Evolutionary conservation across 2,329 filamentous ascomycete species (phyloP).

Genomic region (Botrytis sinoallii): DNA sequence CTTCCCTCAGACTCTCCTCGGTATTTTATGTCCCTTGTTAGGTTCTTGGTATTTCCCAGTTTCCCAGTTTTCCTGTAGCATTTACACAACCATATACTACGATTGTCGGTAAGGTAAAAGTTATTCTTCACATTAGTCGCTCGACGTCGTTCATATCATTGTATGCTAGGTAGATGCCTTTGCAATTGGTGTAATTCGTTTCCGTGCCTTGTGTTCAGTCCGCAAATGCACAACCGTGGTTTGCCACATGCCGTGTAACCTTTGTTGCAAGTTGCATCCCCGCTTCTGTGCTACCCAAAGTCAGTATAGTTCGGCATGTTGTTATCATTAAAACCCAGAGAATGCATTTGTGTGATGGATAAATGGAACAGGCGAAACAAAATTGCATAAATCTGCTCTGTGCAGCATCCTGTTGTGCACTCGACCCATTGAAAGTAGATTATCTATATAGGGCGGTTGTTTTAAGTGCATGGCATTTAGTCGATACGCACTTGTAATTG

Average conservation of each 20-base stretch:
- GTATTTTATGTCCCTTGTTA: not conserved
- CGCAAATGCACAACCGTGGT: not conserved
- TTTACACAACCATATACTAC: not conserved
- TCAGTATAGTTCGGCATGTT: not conserved
- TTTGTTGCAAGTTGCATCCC: not conserved
- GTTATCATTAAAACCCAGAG: not conserved
- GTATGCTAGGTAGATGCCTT: accelerated
- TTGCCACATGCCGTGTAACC: not conserved
- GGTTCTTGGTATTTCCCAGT: not conserved
- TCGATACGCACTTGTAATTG: not conserved
- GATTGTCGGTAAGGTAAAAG: accelerated
- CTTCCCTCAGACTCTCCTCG: not conserved
- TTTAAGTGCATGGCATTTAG: not conserved
- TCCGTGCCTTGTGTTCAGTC: not conserved
- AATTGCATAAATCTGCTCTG: not conserved
- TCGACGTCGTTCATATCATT: not conserved
- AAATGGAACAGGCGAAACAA: not conserved
- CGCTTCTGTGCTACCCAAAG: not conserved
- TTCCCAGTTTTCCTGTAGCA: not conserved
- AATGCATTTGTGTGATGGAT: not conserved
- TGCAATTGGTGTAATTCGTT: not conserved
- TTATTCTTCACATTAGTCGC: not conserved
- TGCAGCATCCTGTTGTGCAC: not conserved
- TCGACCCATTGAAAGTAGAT: not conserved
- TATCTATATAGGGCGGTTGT: not conserved